A percentile compares a stretch with the other conserved stretches of the same genome.
phyloP scores from a whole-genome alignment of 2,329 filamentous ascomycete species.

The Fusarium protoensiforme region DNA sequence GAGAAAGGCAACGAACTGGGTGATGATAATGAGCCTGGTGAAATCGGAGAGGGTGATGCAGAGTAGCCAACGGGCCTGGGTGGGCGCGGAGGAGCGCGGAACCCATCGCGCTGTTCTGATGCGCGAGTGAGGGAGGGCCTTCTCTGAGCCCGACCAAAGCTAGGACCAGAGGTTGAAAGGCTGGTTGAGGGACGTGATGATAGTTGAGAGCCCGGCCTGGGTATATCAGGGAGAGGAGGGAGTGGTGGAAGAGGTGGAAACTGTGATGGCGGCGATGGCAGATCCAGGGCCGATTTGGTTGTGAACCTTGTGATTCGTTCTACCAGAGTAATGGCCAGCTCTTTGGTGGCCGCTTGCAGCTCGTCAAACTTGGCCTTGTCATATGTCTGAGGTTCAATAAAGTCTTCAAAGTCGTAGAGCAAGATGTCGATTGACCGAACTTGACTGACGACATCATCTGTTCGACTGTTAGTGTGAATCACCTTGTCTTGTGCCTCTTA shows the following conservation, averaged over 20 bases:
- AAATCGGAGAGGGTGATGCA: background rate
- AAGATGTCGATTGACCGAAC: constrained; percentile 51
- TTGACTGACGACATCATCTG: constrained; percentile 3
- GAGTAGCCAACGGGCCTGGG: background rate
- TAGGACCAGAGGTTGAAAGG: background rate
- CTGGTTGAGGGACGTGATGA: background rate
- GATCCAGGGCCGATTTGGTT: background rate
- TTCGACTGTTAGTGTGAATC: background rate
- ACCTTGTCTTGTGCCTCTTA: constrained; percentile 28
- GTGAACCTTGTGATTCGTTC: constrained; percentile 6
- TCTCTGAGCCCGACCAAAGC: background rate
- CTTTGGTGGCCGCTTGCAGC: constrained; percentile 50
- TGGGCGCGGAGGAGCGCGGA: background rate
- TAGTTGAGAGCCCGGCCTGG: background rate
- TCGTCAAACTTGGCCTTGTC: constrained; percentile 49
- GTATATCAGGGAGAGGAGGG: background rate
- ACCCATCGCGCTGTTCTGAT: background rate
- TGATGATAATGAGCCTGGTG: background rate
- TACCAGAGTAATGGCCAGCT: constrained; percentile 47
- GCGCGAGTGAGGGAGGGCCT: background rate
- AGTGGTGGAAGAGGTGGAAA: constrained; percentile 3
- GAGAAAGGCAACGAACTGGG: background rate
- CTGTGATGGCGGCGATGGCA: background rate
- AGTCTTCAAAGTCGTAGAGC: constrained; percentile 58
- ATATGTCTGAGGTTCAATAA: constrained; percentile 51